These are phyloP conservation scores for Pharus latifolius DNA, from an alignment of 176 grass and related monocot species.

Conservation along the genomic window DNA sequence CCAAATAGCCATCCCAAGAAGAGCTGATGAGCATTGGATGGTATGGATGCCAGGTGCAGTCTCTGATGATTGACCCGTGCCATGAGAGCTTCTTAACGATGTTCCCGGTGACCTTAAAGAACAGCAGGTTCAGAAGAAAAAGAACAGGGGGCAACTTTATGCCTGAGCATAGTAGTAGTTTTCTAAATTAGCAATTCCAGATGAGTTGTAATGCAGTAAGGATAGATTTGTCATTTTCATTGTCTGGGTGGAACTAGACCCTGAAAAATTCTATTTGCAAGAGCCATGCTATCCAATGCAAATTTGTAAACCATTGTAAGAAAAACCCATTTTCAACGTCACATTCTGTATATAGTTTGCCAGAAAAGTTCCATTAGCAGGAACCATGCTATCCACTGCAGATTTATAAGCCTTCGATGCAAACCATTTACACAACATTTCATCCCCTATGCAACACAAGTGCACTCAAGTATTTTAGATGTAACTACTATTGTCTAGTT, in stretches of 20 bases:
- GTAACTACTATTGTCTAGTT: too few relatives aligned
- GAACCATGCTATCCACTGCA: too few relatives aligned
- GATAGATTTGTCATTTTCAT: neutral
- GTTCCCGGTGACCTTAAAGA: constrained; percentile 46
- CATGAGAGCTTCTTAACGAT: constrained; percentile 41
- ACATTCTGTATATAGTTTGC: too few relatives aligned
- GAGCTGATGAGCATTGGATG: constrained; percentile 56
- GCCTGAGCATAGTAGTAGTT: neutral
- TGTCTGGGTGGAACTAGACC: neutral
- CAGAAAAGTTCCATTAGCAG: too few relatives aligned
- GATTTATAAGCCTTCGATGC: too few relatives aligned
- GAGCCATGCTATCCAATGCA: too few relatives aligned
- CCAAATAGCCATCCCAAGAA: constrained; percentile 70
- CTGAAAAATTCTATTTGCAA: constrained; percentile 2
- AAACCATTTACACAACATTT: too few relatives aligned
- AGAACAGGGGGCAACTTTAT: neutral
- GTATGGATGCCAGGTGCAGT: constrained; percentile 86
- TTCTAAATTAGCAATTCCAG: neutral
- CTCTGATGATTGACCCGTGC: constrained; percentile 65
- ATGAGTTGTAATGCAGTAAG: neutral
- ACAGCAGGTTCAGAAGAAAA: neutral
- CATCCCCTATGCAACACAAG: too few relatives aligned
- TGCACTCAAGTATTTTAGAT: too few relatives aligned
- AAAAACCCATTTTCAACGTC: too few relatives aligned
- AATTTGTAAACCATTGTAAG: too few relatives aligned